Evolutionary conservation across 2,329 filamentous ascomycete genomes (phyloP), one percentile per base, ranked within the genome.

Genomic region (Pyricularia grisea): DNA sequence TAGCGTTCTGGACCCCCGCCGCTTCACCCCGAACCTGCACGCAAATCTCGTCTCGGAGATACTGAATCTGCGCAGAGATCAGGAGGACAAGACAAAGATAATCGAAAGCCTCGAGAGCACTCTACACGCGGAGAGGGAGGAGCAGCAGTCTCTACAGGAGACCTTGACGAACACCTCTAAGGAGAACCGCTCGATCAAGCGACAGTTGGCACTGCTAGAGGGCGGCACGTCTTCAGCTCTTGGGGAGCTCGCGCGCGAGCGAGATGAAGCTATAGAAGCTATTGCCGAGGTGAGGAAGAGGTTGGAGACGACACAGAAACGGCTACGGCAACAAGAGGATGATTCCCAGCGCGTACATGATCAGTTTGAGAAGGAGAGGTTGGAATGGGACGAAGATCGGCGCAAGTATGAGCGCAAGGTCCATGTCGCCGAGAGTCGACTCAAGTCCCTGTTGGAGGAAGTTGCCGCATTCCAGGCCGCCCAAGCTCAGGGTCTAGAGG

Each of bases 1-100:
- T 70, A 85, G 87, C 73, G 88, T 93, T 27, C 83, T 97, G 33
- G 95, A 99, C 76, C 93, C 95, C 3, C 88, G 94, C 69, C 88
- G 95, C 55, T 97, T 99, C 76, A 99, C 95, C 0, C 95, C 95
- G 1, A 98, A 94, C 0, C 81, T 99, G 12, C 95, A 98, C 78
- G 95, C 95, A 10, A 97, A 92, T 67, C 82, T 99, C 7, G 94
- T 99, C 0, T 94, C 94, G 0, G 95, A 99, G 78, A 99, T 99
- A 71, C 82, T 99, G 58, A 88, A 89, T 2, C 81, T 99, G 67
- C 88, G 94, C 27, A 86, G 95, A 70, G 95, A 99, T 72, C 88
- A 98, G 71, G 95, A 99, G 76, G 92, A 92, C 61, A 97, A 97
- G 79, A 87, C 90, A 64, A 92, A 88, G 74, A 86, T 93, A 68